Evolutionary conservation across 2,329 filamentous ascomycete species (phyloP), one percentile per base, ranked within the genome.

Genomic region (Cordyceps farinosa): DNA sequence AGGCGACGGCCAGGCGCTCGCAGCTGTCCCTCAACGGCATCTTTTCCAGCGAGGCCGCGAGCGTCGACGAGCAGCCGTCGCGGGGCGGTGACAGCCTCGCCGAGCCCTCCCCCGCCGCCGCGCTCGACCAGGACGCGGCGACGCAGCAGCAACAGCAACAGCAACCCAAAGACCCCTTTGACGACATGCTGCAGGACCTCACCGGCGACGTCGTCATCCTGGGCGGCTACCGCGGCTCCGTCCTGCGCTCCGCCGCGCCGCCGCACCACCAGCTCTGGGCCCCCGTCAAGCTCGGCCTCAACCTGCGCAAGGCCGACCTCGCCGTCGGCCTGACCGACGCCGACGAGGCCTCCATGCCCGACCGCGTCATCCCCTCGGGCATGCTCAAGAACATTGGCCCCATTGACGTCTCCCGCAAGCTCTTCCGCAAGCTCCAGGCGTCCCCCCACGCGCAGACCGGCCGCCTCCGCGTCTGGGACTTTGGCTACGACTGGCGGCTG

Each of bases 331-430:
- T 97, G 5, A 84, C 90, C 15, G 86, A 86, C 2, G 89, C 92
- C 69, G 93, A 96, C 63, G 94, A 97, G 70, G 89, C 92, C 69
- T 83, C 79, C 5, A 95, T 95, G 87, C 87, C 90, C 67, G 84
- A 96, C 64, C 87, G 81, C n/a, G 92, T 98, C 65, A 89, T 92
- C 58, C 83, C 93, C 0, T 92, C 88, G 2, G 92, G 92, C 8
- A 96, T 97, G 86, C 81, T 97, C n/a, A 89, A 91, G 51, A 88
- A 96, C 70, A 91, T 97, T 66, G 94, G 94, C 0, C 92, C 92
- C 0, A 90, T 98, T 47, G 94, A 98, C 73, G 93, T 97, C 64
- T 91, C 91, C 5, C 88, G 87, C 64, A 86, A 91, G 45, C 79
- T 98, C 1, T 87, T 97, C 75, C 93, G 91, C 72, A 87, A 89